These are phyloP conservation scores for Pythium biforme DNA, from an alignment of 352 stramenopile species.

Conservation along the genomic window DNA sequence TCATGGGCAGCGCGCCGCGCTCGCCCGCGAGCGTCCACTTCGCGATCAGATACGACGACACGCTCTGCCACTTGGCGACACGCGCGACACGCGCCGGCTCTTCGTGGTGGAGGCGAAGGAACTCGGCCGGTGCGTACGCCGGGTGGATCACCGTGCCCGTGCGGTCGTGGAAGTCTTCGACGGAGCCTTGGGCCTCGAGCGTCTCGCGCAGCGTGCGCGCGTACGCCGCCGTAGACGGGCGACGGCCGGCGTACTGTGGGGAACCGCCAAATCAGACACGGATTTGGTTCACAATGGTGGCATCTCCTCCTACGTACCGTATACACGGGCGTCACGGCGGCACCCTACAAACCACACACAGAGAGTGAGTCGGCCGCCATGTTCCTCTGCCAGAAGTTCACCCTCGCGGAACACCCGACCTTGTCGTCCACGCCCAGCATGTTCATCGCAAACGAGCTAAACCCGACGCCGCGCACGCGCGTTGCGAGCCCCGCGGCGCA, in stretches of 20 bases:
- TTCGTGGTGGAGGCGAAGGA: slow-evolving; percentile 79
- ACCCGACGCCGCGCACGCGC: slow-evolving; percentile 78
- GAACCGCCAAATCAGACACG: too few relatives aligned
- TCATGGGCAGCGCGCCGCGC: slow-evolving; percentile 68
- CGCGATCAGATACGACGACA: slow-evolving; percentile 86
- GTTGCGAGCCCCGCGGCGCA: slow-evolving; percentile 38
- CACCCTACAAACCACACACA: slow-evolving; percentile 31
- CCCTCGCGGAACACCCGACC: slow-evolving; percentile 27
- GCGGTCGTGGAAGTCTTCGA: slow-evolving; percentile 65
- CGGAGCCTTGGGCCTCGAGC: slow-evolving; percentile 34
- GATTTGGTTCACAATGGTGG: too few relatives aligned
- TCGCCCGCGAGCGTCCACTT: slow-evolving; percentile 63
- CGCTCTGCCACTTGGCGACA: slow-evolving; percentile 86
- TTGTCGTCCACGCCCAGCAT: slow-evolving; percentile 81
- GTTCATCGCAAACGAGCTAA: slow-evolving; percentile 95
- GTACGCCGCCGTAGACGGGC: slow-evolving; percentile 43
- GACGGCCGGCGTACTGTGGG: slow-evolving; percentile 66
- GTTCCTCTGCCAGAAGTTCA: too few relatives aligned
- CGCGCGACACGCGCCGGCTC: slow-evolving; percentile 37
- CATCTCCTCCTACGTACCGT: too few relatives aligned
- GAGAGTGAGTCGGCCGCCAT: background rate
- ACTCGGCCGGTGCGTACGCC: slow-evolving; percentile 88
- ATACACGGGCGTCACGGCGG: slow-evolving; percentile 71
- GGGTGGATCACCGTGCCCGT: slow-evolving; percentile 85
- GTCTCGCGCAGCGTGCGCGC: slow-evolving; percentile 50